phyloP scores from a whole-genome alignment of 352 stramenopile genomes.

The Globisporangium cederbergense region DNA sequence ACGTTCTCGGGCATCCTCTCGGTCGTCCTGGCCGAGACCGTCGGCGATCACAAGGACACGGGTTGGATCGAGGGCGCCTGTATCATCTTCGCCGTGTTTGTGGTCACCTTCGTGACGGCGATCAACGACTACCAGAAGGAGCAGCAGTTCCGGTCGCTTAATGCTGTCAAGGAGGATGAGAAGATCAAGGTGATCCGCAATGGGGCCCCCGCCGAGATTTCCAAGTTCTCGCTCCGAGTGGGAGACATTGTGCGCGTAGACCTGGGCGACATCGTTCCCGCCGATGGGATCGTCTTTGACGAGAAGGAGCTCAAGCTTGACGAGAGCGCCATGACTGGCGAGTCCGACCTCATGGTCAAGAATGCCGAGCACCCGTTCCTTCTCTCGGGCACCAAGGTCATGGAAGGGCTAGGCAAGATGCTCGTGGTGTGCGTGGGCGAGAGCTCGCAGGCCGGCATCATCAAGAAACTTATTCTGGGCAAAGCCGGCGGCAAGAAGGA shows the following conservation, averaged over 20 bases:
- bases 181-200: constrained; percentile 85
- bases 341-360: constrained; percentile 89
- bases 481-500: constrained; percentile 62
- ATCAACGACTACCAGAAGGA: constrained; percentile 93
- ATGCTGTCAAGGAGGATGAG: constrained; percentile 80
- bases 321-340: constrained; percentile 90
- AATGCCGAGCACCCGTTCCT: constrained; percentile 88
- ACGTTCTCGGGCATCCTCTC: constrained; percentile 53
- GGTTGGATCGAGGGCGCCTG: constrained; percentile 90
- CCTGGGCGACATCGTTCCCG: constrained; percentile 87
- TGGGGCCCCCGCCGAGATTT: constrained; percentile 51
- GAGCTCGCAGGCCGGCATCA: constrained; percentile 92
- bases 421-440: constrained; percentile 92
- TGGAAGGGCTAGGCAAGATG: constrained; percentile 90
- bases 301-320: constrained; percentile 89
- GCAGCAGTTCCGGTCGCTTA: constrained; percentile 84
- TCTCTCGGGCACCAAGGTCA: constrained; percentile 93
- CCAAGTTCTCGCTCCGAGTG: constrained; percentile 81
- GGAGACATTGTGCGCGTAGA: constrained; percentile 86
- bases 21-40: constrained; percentile 41
- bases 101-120: constrained; percentile 89
- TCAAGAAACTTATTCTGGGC: constrained; percentile 85
- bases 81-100: constrained; percentile 89
- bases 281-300: constrained; percentile 88
- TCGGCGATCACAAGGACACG: constrained; percentile 54